These are phyloP conservation scores for Ogataea angusta DNA, from an alignment of 805 yeast genomes.

Conservation along the genomic window DNA sequence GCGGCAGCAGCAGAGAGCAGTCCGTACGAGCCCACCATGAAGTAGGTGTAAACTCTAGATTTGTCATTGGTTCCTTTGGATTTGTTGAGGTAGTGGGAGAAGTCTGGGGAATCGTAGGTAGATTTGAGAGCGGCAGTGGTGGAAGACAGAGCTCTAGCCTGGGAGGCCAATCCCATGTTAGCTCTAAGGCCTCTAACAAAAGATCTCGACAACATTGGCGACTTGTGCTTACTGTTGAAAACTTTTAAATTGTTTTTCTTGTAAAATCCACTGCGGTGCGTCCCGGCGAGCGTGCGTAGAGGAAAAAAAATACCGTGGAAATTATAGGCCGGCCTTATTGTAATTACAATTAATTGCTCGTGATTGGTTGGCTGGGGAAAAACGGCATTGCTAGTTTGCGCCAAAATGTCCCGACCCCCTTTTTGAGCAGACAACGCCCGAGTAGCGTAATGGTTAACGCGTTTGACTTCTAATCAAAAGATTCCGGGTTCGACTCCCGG, in stretches of 20 bases:
- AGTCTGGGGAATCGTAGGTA: constrained; percentile 89
- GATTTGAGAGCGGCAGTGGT: constrained; percentile 56
- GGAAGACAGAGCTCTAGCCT: constrained; percentile 49
- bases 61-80: constrained; percentile 63
- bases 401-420: background rate
- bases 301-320: constrained; percentile 9
- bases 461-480: constrained; percentile 66
- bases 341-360: constrained; percentile 9
- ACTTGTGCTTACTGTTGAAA: constrained; percentile 9
- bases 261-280: constrained; percentile 4
- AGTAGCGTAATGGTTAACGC: constrained; percentile 68
- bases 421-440: constrained; percentile 35
- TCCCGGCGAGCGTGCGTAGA: constrained; percentile 3
- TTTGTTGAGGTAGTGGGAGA: constrained; percentile 71
- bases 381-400: background rate
- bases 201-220: constrained; percentile 32
- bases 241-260: constrained; percentile 12
- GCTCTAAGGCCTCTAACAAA: constrained; percentile 29
- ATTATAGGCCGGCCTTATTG: constrained; percentile 2
- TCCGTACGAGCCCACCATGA: constrained; percentile 97
- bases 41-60: constrained; percentile 85
- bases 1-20: constrained; percentile 90
- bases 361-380: constrained; percentile 6
- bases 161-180: constrained; percentile 27
- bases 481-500: constrained; percentile 63